Percentiles rank a stretch among this genome's conserved stretches.
Conservation (phyloP, 306 rosid genomes). For the Coriaria nepalensis region DNA sequence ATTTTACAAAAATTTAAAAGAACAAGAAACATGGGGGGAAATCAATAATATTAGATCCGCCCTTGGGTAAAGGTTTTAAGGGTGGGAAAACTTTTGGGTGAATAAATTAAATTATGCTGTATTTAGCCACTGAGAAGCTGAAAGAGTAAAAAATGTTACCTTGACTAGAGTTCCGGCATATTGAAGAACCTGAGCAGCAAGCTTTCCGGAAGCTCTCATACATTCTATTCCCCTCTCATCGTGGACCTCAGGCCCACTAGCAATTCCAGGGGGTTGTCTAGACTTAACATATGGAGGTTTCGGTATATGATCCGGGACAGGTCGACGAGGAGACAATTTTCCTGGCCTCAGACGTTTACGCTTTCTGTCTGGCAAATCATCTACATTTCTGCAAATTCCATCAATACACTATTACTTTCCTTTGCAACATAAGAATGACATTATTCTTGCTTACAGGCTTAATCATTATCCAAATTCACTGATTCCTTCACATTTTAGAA, state of each 20-base stretch:
- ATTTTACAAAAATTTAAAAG: too few relatives aligned
- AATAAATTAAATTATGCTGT: too few relatives aligned
- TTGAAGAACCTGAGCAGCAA: conserved; percentile 93
- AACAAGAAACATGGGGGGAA: too few relatives aligned
- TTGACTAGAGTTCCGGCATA: conserved; percentile 84
- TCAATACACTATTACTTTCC: conserved; percentile 14
- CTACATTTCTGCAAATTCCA: conserved; percentile 40
- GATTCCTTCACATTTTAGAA: too few relatives aligned
- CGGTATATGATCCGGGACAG: conserved; percentile 54
- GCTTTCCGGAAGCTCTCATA: conserved; percentile 92
- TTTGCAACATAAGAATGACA: conserved; percentile 1
- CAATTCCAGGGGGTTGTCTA: conserved; percentile 47
- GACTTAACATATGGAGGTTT: conserved; percentile 75
- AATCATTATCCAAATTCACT: too few relatives aligned
- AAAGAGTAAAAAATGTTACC: too few relatives aligned
- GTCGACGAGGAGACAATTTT: conserved; percentile 57
- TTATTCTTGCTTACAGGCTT: too few relatives aligned
- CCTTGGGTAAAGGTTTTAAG: too few relatives aligned
- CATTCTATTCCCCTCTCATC: conserved; percentile 67
- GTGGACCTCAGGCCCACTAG: conserved; percentile 69
- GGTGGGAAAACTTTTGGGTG: too few relatives aligned
- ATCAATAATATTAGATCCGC: too few relatives aligned
- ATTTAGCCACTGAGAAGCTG: too few relatives aligned
- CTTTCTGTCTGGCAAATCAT: conserved; percentile 32
- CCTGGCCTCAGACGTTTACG: conserved; percentile 69